A percentile compares a stretch with the other conserved stretches of the same genome.
Conservation (phyloP, 148 eudicot species). For the Talinum fruticosum region DNA sequence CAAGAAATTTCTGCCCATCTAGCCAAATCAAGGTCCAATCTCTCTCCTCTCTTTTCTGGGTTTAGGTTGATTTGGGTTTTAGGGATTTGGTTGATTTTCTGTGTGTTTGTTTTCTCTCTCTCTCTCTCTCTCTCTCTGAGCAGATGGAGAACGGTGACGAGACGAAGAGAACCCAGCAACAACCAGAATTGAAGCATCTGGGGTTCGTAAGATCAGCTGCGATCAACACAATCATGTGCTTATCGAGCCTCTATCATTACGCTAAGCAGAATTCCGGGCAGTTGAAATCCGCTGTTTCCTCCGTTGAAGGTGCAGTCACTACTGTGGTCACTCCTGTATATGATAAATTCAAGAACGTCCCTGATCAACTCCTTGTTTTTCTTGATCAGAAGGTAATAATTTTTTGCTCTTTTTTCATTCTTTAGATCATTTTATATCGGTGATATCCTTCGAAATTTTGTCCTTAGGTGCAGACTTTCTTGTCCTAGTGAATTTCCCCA, state of each 20-base stretch:
- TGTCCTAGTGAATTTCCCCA: no score
- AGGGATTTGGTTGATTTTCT: not conserved
- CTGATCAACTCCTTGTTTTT: conserved; percentile 41
- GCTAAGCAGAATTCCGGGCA: conserved; percentile 46
- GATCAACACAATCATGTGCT: conserved; percentile 30
- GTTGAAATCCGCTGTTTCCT: conserved; percentile 35
- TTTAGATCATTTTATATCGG: not conserved
- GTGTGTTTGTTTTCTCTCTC: not conserved
- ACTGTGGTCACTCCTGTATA: conserved; percentile 37
- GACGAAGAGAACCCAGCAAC: conserved; percentile 17
- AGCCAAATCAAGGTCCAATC: conserved; percentile 22
- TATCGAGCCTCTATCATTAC: conserved; percentile 38
- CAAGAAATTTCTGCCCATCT: conserved; percentile 14
- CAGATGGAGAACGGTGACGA: conserved; percentile 33
- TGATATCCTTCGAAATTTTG: not conserved
- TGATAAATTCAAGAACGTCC: conserved; percentile 33
- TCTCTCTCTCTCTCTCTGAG: not conserved
- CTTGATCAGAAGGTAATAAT: conserved; percentile 46
- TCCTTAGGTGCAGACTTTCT: not conserved
- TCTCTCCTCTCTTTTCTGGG: not conserved
- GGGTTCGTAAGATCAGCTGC: conserved; percentile 42
- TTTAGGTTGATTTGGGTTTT: conserved; percentile 1
- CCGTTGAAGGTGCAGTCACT: conserved; percentile 41
- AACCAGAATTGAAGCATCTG: conserved; percentile 36
- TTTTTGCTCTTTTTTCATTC: not conserved